Evolutionary conservation across 1,284 basidiomycete species (phyloP).

Genomic region (Coniferiporia sulphurascens): DNA sequence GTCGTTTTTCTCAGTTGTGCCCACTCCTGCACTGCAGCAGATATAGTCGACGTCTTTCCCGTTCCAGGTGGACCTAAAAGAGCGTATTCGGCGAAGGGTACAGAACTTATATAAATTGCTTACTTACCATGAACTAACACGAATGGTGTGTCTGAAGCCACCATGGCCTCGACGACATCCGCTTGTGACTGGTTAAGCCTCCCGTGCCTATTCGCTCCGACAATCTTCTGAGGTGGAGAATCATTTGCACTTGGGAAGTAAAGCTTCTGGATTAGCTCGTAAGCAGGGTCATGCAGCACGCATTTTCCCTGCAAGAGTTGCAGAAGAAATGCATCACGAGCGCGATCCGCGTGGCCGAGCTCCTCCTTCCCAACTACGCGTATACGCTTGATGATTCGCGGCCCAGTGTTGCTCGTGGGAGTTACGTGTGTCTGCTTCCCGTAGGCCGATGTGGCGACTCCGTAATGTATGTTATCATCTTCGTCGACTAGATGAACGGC

Average conservation of each 20-base stretch:
- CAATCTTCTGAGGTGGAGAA: not conserved
- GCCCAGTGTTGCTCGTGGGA: constrained; percentile 17
- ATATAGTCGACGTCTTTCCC: constrained; percentile 31
- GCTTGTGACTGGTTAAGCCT: constrained; percentile 31
- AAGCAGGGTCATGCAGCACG: constrained; percentile 25
- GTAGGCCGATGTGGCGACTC: constrained; percentile 23
- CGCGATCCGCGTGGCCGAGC: constrained; percentile 31
- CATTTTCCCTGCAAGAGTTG: constrained; percentile 27
- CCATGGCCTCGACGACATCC: constrained; percentile 25
- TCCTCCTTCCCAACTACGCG: constrained; percentile 35
- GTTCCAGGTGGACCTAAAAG: constrained; percentile 29
- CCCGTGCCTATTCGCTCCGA: not conserved
- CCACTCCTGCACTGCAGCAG: constrained; percentile 24
- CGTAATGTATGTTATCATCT: constrained; percentile 26
- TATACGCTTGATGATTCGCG: constrained; percentile 24
- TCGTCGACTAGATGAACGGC: constrained; percentile 28
- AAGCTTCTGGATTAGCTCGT: constrained; percentile 27
- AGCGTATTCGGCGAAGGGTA: not conserved
- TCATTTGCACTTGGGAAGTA: constrained; percentile 29
- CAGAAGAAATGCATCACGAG: constrained; percentile 32
- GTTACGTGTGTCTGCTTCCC: constrained; percentile 30
- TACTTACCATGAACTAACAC: constrained; percentile 34
- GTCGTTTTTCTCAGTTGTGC: constrained; percentile 11
- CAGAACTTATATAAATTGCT: not conserved
- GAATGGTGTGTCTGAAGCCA: constrained; percentile 23